phyloP scores from a whole-genome alignment of 495 filamentous ascomycete genomes.

The Stereocaulon alpinum region DNA sequence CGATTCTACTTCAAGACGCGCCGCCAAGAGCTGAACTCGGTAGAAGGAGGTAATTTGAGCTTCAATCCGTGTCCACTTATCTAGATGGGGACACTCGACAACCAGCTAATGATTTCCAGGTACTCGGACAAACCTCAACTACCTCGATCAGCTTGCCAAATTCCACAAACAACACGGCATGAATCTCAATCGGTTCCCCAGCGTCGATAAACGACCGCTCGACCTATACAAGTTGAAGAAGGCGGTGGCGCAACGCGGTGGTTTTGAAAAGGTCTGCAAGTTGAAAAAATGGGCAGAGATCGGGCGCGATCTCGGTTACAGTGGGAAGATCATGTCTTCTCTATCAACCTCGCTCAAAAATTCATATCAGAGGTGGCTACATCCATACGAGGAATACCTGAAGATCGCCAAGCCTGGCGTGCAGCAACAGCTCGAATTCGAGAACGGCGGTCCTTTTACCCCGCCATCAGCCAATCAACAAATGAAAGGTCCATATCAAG shows the following conservation, averaged over 20 bases:
- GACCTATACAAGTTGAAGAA: constrained; percentile 96
- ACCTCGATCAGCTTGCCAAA: constrained; percentile 87
- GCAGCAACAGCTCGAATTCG: constrained; percentile 84
- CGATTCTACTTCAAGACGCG: constrained; percentile 94
- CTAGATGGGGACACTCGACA: background rate
- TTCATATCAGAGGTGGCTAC: constrained; percentile 91
- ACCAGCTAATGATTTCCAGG: constrained; percentile 38
- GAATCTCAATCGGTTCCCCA: constrained; percentile 86
- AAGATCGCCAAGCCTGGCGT: constrained; percentile 90
- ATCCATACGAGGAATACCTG: constrained; percentile 94
- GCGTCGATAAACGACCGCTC: constrained; percentile 94
- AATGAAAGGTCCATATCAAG: constrained; percentile 62
- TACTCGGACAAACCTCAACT: constrained; percentile 89
- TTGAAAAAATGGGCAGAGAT: constrained; percentile 99
- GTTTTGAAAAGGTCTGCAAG: constrained; percentile 94
- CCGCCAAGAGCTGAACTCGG: constrained; percentile 94
- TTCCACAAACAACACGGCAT: constrained; percentile 96
- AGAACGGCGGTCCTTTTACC: constrained; percentile 87
- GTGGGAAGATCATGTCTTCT: constrained; percentile 99
- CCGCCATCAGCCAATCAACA: constrained; percentile 85
- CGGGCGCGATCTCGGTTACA: constrained; percentile 92
- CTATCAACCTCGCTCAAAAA: constrained; percentile 97
- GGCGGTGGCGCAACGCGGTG: constrained; percentile 84
- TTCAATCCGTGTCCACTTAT: background rate
- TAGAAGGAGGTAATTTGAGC: constrained; percentile 82